Evolutionary conservation across 495 filamentous ascomycete genomes (phyloP).

Genomic region (Lasiosphaeriaceae sp.): DNA sequence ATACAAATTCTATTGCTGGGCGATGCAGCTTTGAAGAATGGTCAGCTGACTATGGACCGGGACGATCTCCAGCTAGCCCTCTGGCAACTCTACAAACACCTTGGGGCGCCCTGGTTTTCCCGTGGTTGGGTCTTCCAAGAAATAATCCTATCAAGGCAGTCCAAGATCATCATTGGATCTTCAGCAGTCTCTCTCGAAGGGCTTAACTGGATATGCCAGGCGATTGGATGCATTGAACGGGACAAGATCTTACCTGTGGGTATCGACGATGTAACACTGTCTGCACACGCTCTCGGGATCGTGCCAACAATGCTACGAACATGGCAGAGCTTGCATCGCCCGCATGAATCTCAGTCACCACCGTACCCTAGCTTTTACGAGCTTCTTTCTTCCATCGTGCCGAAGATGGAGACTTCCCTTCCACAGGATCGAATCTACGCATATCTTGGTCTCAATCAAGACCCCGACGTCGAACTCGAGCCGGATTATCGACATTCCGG

Average conservation of each 20-base stretch:
- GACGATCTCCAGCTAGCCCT: not conserved
- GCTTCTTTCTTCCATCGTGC: not conserved
- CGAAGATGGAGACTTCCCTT: not conserved
- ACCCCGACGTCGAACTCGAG: not conserved
- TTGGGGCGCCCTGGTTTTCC: not conserved
- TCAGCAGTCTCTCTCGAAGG: not conserved
- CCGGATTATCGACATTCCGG: not conserved
- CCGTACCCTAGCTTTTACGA: not conserved
- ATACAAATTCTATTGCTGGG: not conserved
- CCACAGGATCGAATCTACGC: not conserved
- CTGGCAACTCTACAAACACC: not conserved
- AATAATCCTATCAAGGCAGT: not conserved
- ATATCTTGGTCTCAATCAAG: not conserved
- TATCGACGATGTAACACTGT: not conserved
- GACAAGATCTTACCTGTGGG: not conserved
- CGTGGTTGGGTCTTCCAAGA: not conserved
- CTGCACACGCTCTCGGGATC: not conserved
- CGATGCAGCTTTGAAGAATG: not conserved
- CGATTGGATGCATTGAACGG: not conserved
- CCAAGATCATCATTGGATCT: not conserved
- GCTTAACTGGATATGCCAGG: not conserved
- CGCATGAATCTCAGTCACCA: not conserved
- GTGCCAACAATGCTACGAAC: not conserved
- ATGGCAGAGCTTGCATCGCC: not conserved
- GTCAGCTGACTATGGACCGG: not conserved